These are phyloP conservation scores for Epichloe festucae DNA, from an alignment of 2,329 filamentous ascomycete genomes.

Conservation along the genomic window DNA sequence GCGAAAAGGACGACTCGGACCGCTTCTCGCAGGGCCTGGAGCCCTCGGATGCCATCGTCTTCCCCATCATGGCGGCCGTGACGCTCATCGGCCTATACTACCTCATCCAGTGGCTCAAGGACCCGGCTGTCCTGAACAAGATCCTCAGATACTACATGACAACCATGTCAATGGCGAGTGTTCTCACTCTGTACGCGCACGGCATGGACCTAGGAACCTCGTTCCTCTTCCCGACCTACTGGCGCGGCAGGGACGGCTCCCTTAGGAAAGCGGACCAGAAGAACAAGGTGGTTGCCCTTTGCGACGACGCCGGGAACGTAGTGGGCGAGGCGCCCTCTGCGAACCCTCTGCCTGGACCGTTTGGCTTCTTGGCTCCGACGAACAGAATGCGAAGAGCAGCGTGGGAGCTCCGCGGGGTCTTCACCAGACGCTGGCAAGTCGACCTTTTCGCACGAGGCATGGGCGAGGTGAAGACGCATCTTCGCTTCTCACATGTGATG, in stretches of 20 bases:
- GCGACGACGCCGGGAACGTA: conserved; percentile 21
- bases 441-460: conserved; percentile 38
- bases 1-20: conserved; percentile 31
- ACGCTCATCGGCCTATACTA: conserved; percentile 71
- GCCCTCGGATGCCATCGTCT: conserved; percentile 69
- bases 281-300: conserved; percentile 24
- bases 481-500: conserved; percentile 45
- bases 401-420: conserved; percentile 39
- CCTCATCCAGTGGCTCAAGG: conserved; percentile 77
- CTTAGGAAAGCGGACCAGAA: conserved; percentile 34
- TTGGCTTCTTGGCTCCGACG: conserved; percentile 22
- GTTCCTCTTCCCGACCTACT: conserved; percentile 62
- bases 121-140: conserved; percentile 69
- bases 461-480: conserved; percentile 30
- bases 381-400: conserved; percentile 11
- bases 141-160: conserved; percentile 77
- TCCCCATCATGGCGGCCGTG: conserved; percentile 64
- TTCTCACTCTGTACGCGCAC: conserved; percentile 64
- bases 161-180: conserved; percentile 62
- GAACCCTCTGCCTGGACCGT: conserved; percentile 19
- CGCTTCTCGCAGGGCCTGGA: conserved; percentile 36
- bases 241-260: conserved; percentile 32
- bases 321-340: conserved; percentile 11
- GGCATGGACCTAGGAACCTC: conserved; percentile 48
- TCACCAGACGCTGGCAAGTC: conserved; percentile 39